Percentiles rank a stretch among this genome's conserved stretches.
Evolutionary conservation across 2,329 filamentous ascomycete species (phyloP).

Genomic region (Ophiocordyceps polyrhachis-furcata): DNA sequence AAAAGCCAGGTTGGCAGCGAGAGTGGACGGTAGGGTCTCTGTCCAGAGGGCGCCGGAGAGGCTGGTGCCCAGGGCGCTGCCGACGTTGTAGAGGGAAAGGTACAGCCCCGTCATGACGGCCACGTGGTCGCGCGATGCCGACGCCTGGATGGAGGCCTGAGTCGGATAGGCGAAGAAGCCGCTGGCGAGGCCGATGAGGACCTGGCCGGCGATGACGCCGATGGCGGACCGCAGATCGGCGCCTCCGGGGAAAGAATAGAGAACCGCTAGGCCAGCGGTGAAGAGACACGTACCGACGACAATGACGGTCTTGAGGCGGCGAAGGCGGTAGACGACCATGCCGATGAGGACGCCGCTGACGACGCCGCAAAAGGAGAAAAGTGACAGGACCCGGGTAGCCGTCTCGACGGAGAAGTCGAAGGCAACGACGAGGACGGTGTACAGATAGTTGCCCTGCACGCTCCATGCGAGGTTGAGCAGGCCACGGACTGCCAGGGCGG

Average conservation of each 20-base stretch:
- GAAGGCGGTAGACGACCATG: conserved; percentile 29
- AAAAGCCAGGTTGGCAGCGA: conserved; percentile 15
- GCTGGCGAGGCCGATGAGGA: conserved; percentile 37
- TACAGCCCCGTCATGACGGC: conserved; percentile 20
- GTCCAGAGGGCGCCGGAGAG: conserved; percentile 23
- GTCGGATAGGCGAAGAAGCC: conserved; percentile 32
- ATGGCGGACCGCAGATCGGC: conserved; percentile 18
- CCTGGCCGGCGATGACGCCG: conserved; percentile 35
- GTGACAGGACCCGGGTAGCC: conserved; percentile 35
- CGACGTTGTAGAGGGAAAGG: conserved; percentile 22
- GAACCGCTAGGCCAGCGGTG: conserved; percentile 33
- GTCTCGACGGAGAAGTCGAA: conserved; percentile 35
- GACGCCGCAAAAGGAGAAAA: conserved; percentile 35
- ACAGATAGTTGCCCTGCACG: conserved; percentile 40
- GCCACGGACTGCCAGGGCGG: conserved; percentile 33
- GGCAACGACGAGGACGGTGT: conserved; percentile 36
- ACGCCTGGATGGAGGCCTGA: conserved; percentile 21
- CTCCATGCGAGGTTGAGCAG: conserved; percentile 34
- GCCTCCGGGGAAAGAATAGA: conserved; percentile 36
- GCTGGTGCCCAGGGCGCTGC: conserved; percentile 21
- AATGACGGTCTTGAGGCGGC: conserved; percentile 39
- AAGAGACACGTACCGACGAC: conserved; percentile 36
- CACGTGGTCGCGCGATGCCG: conserved; percentile 17
- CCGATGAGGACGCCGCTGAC: conserved; percentile 33
- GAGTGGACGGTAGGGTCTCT: conserved; percentile 15